phyloP scores from a whole-genome alignment of 164 flowering plant genomes.

The Annona squamosa region DNA sequence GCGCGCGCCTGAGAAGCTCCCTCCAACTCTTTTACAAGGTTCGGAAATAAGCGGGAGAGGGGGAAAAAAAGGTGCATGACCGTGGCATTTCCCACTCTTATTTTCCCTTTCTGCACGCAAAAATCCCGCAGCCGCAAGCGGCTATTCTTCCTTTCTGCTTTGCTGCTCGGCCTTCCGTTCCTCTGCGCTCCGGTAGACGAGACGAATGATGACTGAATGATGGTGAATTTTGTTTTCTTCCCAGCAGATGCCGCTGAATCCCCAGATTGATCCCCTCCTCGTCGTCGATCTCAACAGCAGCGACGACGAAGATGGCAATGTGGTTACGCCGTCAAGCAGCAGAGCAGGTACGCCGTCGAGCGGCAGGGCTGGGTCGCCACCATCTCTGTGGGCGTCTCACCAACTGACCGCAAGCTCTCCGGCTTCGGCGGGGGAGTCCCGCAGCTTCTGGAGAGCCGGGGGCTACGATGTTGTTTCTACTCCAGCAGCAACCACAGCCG shows the following conservation, averaged over 20 bases:
- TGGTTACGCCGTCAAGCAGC: not conserved
- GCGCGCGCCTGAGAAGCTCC: too few species aligned
- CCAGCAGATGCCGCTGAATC: slow-evolving; percentile 5
- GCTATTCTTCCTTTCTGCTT: not conserved
- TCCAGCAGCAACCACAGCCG: slow-evolving; percentile 15
- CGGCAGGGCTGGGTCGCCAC: not conserved
- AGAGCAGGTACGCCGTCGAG: not conserved
- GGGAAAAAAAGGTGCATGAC: too few species aligned
- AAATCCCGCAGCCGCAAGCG: too few species aligned
- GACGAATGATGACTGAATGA: not conserved
- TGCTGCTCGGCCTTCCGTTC: not conserved
- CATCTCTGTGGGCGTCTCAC: not conserved
- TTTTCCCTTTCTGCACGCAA: too few species aligned
- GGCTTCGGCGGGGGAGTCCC: slow-evolving; percentile 24
- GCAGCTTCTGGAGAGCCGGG: slow-evolving; percentile 91
- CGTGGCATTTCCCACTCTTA: too few species aligned
- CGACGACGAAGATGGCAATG: slow-evolving; percentile 31
- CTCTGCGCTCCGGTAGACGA: not conserved
- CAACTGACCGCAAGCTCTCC: slow-evolving; percentile 2
- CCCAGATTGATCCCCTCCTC: slow-evolving; percentile 7
- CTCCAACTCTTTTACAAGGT: too few species aligned
- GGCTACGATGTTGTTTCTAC: slow-evolving; percentile 26
- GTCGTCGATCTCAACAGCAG: slow-evolving; percentile 38
- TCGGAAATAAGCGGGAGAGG: too few species aligned
- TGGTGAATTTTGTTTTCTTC: not conserved